Percentiles rank a stretch among this genome's conserved stretches.
phyloP scores from a whole-genome alignment of 2,329 filamentous ascomycete genomes.

The Penicillium hordei region DNA sequence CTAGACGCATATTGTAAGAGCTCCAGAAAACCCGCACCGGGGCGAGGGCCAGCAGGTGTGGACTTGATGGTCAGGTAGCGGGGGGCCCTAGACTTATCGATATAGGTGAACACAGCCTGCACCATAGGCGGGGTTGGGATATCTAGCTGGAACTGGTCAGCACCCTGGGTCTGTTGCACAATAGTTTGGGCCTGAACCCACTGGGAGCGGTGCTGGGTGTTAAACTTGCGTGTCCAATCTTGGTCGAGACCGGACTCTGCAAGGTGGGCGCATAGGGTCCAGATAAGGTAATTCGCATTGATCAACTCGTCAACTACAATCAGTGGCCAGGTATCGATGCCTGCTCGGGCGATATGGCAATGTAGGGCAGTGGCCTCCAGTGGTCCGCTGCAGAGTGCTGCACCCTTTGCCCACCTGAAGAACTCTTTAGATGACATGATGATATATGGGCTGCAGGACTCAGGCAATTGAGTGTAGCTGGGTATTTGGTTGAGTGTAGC shows the following conservation, averaged over 20 bases:
- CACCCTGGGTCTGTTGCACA: not conserved
- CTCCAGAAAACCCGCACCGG: not conserved
- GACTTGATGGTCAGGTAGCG: not conserved
- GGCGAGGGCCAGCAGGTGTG: not conserved
- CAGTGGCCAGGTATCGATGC: not conserved
- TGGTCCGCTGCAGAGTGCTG: not conserved
- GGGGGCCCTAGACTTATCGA: not conserved
- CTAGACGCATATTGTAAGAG: not conserved
- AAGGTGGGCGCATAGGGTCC: not conserved
- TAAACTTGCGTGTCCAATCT: not conserved
- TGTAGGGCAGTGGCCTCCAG: not conserved
- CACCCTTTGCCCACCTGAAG: not conserved
- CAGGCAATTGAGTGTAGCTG: not conserved
- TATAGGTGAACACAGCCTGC: not conserved
- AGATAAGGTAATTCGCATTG: conserved; percentile 1
- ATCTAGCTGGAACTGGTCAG: not conserved
- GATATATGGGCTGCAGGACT: too few relatives aligned
- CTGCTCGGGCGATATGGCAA: not conserved
- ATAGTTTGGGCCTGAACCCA: not conserved
- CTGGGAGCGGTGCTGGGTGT: not conserved
- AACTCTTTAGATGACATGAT: not conserved
- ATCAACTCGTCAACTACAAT: not conserved
- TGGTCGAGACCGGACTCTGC: not conserved
- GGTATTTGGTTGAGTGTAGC: not conserved
- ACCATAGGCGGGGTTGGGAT: not conserved